Evolutionary conservation across 2,329 filamentous ascomycete species (phyloP).

Genomic region (Neofusicoccum kwambonambiense): DNA sequence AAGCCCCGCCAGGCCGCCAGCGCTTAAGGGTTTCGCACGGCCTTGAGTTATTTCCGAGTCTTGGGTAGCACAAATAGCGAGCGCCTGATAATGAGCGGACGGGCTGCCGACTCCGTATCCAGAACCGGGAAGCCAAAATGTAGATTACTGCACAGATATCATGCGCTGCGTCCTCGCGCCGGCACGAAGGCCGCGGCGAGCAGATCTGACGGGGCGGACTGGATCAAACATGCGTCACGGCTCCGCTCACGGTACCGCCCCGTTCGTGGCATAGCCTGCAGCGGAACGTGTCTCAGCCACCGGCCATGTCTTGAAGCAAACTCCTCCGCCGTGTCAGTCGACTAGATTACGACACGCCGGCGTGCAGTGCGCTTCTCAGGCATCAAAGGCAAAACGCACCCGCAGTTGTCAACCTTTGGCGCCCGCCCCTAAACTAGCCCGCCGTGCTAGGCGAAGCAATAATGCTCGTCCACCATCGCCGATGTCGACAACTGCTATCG

Average conservation of each 20-base stretch:
- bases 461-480: background rate
- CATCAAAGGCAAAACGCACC: conserved; percentile 3
- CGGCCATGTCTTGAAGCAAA: conserved; percentile 13
- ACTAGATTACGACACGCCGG: background rate
- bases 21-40: conserved; percentile 1
- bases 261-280: conserved; percentile 6
- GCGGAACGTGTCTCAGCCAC: conserved; percentile 17
- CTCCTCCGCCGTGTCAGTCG: background rate
- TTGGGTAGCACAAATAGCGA: conserved; percentile 8
- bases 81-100: conserved; percentile 3
- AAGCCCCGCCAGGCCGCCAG: background rate
- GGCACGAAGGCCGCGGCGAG: conserved; percentile 6
- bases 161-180: background rate
- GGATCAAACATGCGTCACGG: conserved; percentile 13
- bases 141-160: conserved; percentile 14
- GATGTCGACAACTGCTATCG: conserved; percentile 9
- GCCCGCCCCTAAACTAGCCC: background rate
- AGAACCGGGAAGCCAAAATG: conserved; percentile 7
- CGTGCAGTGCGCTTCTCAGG: background rate
- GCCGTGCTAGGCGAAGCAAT: background rate
- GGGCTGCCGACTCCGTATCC: conserved; percentile 9
- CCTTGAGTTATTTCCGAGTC: background rate
- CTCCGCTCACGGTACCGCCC: conserved; percentile 4
- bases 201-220: background rate
- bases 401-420: background rate